These are phyloP conservation scores for Metschnikowia sp. DNA, from an alignment of 805 yeast species.

Conservation along the genomic window DNA sequence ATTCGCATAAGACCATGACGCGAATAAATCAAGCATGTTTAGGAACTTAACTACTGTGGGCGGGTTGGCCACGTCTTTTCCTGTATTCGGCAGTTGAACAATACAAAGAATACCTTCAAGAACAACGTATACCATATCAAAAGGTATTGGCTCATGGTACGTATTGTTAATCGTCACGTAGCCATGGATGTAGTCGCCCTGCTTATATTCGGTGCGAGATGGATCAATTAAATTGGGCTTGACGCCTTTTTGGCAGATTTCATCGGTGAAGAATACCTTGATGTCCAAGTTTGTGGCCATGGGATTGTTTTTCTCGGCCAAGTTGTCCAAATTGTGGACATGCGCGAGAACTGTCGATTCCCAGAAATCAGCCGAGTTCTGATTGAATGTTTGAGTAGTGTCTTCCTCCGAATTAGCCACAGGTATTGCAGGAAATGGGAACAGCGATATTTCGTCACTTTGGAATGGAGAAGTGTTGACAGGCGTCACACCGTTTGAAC, in stretches of 20 bases:
- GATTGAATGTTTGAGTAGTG: constrained; percentile 12
- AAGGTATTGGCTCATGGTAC: constrained; percentile 30
- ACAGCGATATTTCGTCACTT: constrained; percentile 5
- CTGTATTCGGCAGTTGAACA: constrained; percentile 23
- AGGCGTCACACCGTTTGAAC: constrained; percentile 19
- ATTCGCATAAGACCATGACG: constrained; percentile 44
- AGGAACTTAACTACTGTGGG: constrained; percentile 34
- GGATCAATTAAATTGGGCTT: constrained; percentile 33
- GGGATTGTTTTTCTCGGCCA: constrained; percentile 20
- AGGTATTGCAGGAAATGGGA: constrained; percentile 15
- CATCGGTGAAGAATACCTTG: constrained; percentile 34
- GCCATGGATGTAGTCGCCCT: constrained; percentile 44
- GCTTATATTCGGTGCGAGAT: constrained; percentile 30
- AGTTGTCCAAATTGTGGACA: constrained; percentile 36
- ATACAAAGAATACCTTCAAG: constrained; percentile 37
- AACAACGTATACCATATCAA: constrained; percentile 44
- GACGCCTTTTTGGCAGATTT: constrained; percentile 39
- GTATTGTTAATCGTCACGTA: constrained; percentile 37
- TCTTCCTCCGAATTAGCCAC: constrained; percentile 3
- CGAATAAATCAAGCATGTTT: constrained; percentile 43
- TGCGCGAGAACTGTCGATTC: constrained; percentile 42
- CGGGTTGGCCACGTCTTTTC: constrained; percentile 24
- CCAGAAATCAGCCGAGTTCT: constrained; percentile 24
- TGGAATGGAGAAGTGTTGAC: constrained; percentile 2
- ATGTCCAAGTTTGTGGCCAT: constrained; percentile 28